Conservation (phyloP, 805 yeast species). For the Starmerella vaccinii region DNA sequence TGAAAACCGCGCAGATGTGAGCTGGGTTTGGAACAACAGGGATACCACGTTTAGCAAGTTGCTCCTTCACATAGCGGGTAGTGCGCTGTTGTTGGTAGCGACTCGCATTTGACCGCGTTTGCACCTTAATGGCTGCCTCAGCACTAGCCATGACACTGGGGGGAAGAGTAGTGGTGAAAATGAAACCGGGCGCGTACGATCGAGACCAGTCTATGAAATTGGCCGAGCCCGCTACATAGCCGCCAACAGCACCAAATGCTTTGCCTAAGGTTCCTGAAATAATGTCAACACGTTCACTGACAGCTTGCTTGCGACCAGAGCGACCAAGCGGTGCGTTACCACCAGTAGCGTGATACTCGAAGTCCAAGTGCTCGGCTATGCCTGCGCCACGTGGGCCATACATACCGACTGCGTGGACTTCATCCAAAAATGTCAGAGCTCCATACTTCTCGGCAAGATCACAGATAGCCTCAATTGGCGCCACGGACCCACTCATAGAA, state of each 20-base stretch:
- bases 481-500: conserved; percentile 96
- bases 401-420: conserved; percentile 98
- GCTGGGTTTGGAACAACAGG: conserved; percentile 98
- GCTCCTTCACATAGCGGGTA: conserved; percentile 73
- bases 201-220: conserved; percentile 88
- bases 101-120: conserved; percentile 63
- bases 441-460: conserved; percentile 96
- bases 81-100: conserved; percentile 77
- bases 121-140: conserved; percentile 73
- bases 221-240: conserved; percentile 85
- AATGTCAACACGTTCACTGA: conserved; percentile 86
- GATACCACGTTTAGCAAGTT: conserved; percentile 58
- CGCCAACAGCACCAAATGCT: conserved; percentile 95
- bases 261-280: conserved; percentile 96
- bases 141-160: conserved; percentile 98
- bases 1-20: conserved; percentile 89
- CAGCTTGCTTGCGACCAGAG: conserved; percentile 35
- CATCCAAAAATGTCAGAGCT: conserved; percentile 92
- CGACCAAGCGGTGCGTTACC: conserved; percentile 40
- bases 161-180: conserved; percentile 92
- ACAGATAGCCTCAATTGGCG: conserved; percentile 86
- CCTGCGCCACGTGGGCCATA: conserved; percentile 99
- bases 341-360: conserved; percentile 62
- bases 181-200: conserved; percentile 93
- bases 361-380: conserved; percentile 93